Evolutionary conservation across 2,329 filamentous ascomycete species (phyloP), one percentile per base, ranked within the genome.

Genomic region (Fusarium poae): DNA sequence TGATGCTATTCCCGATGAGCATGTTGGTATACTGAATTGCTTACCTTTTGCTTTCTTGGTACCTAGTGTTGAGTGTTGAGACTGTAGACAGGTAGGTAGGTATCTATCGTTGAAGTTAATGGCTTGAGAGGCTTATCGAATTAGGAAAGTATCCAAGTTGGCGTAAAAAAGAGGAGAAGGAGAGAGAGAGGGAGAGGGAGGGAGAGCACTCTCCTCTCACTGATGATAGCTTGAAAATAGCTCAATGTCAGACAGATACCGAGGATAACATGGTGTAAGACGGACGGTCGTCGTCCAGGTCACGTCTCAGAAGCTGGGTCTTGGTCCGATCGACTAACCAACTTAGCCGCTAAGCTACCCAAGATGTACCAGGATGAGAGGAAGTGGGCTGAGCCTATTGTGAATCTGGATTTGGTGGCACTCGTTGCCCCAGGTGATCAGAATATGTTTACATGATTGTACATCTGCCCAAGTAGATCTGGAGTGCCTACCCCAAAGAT

Each of bases 301-400:
- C 57, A 48, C 62, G 71, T 73, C 70, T 73, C 62, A 62, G 65
- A 71, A 65, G 43, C 58, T 59, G 65, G 35, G 29, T 25, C 29
- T 34, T 53, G 46, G 45, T 43, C 9, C 37, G 20, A 44, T 39
- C 35, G 35, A 39, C 35, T 39, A 39, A 39, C 35, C 35, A 39
- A 39, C 35, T 25, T 62, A 66, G 61, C 54, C 61, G 62, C 61
- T 40, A 51, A 51, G 48, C 48, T 52, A 27, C 27, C 27, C 27
- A 62, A 42, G n/a, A 30, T 45, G 35, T 53, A 50, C 54, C 32
- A 40, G 62, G 63, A 45, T 66, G 64, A 57, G 45, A 39, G n/a
- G 21, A 51, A 51, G 48, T 40, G 50, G 60, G 53, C 35, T 54
- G 46, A 51, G 34, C 23, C 43, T 27, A 51, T 49, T 49, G 55